A percentile compares a stretch with the other conserved stretches of the same genome.
Conservation (phyloP, 2,329 filamentous ascomycete species). For the Nemania bipapillata region DNA sequence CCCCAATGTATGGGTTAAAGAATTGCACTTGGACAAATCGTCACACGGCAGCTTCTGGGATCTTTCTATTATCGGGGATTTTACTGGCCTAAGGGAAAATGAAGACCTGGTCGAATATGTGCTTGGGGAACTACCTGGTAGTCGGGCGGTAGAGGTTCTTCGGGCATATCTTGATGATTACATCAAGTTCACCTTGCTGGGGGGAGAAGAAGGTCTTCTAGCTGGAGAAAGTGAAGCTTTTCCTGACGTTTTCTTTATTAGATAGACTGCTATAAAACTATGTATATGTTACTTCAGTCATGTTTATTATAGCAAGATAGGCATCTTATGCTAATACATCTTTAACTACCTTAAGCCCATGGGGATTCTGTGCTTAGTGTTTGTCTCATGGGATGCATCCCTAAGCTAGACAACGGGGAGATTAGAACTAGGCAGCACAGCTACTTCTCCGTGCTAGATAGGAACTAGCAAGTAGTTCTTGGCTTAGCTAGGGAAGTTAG, state of each 20-base stretch:
- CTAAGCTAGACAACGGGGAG: not conserved
- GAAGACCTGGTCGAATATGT: conserved; percentile 24
- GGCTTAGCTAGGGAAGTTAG: not conserved
- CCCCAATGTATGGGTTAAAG: conserved; percentile 24
- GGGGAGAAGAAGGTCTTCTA: conserved; percentile 30
- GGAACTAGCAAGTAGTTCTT: not conserved
- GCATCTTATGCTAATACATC: no score
- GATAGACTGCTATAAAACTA: not conserved
- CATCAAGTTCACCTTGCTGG: conserved; percentile 27
- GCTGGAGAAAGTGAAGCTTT: conserved; percentile 24
- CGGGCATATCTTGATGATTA: conserved; percentile 32
- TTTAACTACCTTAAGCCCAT: no score
- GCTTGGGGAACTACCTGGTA: conserved; percentile 23
- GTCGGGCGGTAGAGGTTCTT: conserved; percentile 29
- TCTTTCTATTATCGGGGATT: conserved; percentile 31
- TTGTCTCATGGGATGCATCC: not conserved
- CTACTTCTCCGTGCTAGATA: not conserved
- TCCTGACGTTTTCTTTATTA: conserved; percentile 30
- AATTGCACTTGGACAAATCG: conserved; percentile 27
- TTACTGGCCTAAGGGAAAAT: conserved; percentile 33
- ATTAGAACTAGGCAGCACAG: not conserved
- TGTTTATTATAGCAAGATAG: no score
- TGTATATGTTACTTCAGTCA: not conserved
- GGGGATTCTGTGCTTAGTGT: not conserved
- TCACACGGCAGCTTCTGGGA: conserved; percentile 36